Evolutionary conservation across 2,329 filamentous ascomycete genomes (phyloP).

Genomic region (Ceratocystis alfenasii): DNA sequence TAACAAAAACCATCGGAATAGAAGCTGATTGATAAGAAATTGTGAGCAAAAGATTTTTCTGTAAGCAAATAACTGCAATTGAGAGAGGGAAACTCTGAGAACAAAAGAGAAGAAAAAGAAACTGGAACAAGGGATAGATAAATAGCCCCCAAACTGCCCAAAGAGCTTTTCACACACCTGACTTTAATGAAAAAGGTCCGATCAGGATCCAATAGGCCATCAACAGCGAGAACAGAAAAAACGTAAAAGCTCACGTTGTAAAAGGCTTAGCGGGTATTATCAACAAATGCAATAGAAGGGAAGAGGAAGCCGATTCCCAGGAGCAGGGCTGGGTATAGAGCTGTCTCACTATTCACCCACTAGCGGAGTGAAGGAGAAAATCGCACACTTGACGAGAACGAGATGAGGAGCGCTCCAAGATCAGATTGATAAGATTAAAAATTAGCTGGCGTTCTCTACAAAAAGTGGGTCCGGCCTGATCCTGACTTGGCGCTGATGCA

Average conservation of each 20-base stretch:
- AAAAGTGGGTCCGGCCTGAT: background rate
- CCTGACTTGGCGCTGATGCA: background rate
- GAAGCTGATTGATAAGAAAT: slow-evolving; percentile 18
- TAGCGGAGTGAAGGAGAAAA: slow-evolving; percentile 4
- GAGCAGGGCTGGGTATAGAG: too few relatives aligned
- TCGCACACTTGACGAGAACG: slow-evolving; percentile 13
- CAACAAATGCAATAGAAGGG: background rate
- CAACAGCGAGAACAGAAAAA: slow-evolving; percentile 4
- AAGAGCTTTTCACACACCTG: background rate
- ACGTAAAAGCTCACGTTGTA: background rate
- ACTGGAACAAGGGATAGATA: background rate
- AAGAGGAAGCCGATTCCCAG: background rate
- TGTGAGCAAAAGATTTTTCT: background rate
- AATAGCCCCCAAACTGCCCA: background rate
- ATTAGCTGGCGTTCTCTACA: background rate
- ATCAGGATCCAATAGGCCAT: slow-evolving; percentile 16
- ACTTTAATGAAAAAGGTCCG: slow-evolving; percentile 7
- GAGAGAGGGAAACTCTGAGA: background rate
- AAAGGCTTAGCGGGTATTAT: background rate
- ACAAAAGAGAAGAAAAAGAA: background rate
- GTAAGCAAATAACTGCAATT: background rate
- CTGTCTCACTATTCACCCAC: too few relatives aligned
- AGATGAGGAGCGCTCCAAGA: slow-evolving; percentile 24
- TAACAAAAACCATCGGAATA: background rate
- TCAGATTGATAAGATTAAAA: slow-evolving; percentile 39